Base-by-base conservation (phyloP, 2,329 filamentous ascomycete genomes). In the Dendryphion nanum region DNA sequence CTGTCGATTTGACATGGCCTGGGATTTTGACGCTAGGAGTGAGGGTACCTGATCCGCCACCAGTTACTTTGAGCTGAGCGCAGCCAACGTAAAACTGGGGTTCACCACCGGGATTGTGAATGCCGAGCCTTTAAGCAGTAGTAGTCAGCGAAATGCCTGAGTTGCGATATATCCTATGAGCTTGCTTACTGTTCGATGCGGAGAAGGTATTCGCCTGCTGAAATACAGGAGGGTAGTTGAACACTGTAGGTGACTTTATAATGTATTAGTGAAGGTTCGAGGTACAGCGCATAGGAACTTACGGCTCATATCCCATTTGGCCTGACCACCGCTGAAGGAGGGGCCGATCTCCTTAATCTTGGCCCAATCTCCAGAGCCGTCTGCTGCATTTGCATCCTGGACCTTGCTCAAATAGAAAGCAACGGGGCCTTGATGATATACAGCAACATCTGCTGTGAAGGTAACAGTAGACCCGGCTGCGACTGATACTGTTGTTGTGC, bases 131-230 rank as follows among this genome's bases (percentile, higher is more conserved):
- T n/a, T n/a, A n/a, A n/a, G n/a, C n/a, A n/a, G n/a, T n/a, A n/a
- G n/a, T n/a, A n/a, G n/a, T n/a, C n/a, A n/a, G n/a, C n/a, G n/a
- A n/a, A n/a, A n/a, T n/a, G n/a, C n/a, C n/a, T n/a, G n/a, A n/a
- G n/a, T n/a, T n/a, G n/a, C n/a, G n/a, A n/a, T n/a, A n/a, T n/a
- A n/a, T n/a, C n/a, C n/a, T n/a, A n/a, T n/a, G n/a, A n/a, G n/a
- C n/a, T 75, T n/a, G n/a, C n/a, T n/a, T n/a, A n/a, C n/a, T 33
- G 72, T 55, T 76, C 72, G 36, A 71, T 67, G 17, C 72, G 65
- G 24, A 75, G 57, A 14, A 75, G 62, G 48, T 75, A 74, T 41
- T 75, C 61, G 17, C 72, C 71, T 15, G 63, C 52, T 4, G 72
- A 61, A 5, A 68, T 55, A 30, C 64, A 65, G 4, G 51, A 56